Base-by-base conservation (phyloP, 108 stramenopile species). In the Cyclotella choctawhatcheeana region DNA sequence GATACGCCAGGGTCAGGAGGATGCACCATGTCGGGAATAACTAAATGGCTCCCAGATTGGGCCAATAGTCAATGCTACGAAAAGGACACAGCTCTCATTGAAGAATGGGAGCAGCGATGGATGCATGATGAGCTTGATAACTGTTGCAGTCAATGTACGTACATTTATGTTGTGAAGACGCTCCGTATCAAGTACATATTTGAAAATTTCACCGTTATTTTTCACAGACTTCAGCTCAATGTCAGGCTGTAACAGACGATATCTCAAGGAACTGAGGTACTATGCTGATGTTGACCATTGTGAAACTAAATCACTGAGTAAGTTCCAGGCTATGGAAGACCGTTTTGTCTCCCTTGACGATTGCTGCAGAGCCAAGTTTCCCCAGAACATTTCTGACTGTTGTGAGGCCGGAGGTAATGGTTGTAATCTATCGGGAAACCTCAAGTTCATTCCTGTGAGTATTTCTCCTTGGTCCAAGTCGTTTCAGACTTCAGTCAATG, bases 11-110 rank as follows among this genome's bases (percentile, higher is more conserved):
- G 62, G 7, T 4, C 22, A 32, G 62, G 62, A 10, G 62, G 62
- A 2, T 63, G 62, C 17, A 17, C 22, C 3, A 8, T 16, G 16
- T 44, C 62, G 2, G 62, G 62, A 2, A 44, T 63, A 24, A 4
- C 27, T 24, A 22, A 45, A 24, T 63, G 22, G 26, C 24, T 63
- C 2, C 62, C 62, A 2, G 26, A 63, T 27, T 63, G 40, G 43
- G 2, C n/a, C 2, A 43, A 45, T 32, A 7, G 13, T 13, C 35
- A 63, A 12, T 63, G 62, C 22, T 29, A 24, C 16, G 62, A 29
- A 37, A 63, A 63, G 27, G 44, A 45, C 13, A 27, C 40, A 45
- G n/a, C n/a, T n/a, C 24, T 63, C 7, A 63, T 63, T 25, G 35
- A 40, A 24, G 43, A 43, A 12, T 63, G 43, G 44, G 62, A 63